A percentile compares a stretch with the other conserved stretches of the same genome.
Evolutionary conservation across 2,329 filamentous ascomycete genomes (phyloP).

Genomic region (Aspergillus alliaceus): DNA sequence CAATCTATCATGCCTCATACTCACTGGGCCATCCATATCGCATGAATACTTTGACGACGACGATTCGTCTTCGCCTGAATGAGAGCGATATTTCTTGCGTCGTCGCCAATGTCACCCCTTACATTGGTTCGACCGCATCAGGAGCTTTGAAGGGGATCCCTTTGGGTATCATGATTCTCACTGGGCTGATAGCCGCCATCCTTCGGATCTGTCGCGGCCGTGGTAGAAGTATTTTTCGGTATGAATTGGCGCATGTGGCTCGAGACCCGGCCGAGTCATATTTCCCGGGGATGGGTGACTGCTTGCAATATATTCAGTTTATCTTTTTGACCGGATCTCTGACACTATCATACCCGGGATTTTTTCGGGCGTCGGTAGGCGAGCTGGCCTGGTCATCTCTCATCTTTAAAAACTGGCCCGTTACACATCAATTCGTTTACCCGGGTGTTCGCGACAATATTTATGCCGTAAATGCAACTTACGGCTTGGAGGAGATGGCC

Average conservation of each 20-base stretch:
- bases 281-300: slow-evolving; percentile 6
- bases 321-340: slow-evolving; percentile 13
- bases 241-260: slow-evolving; percentile 4
- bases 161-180: slow-evolving; percentile 7
- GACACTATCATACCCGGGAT: slow-evolving; percentile 13
- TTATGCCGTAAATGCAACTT: slow-evolving; percentile 10
- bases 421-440: slow-evolving; percentile 14
- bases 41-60: slow-evolving; percentile 9
- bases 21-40: slow-evolving; percentile 1
- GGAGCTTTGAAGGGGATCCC: neutral
- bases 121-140: slow-evolving; percentile 6
- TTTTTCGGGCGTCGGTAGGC: slow-evolving; percentile 10
- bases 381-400: slow-evolving; percentile 18
- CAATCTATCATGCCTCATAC: slow-evolving; percentile 6
- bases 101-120: slow-evolving; percentile 10
- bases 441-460: slow-evolving; percentile 12
- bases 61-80: slow-evolving; percentile 6
- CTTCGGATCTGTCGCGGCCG: neutral
- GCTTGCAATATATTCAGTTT: slow-evolving; percentile 16
- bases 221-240: slow-evolving; percentile 9
- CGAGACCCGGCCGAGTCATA: slow-evolving; percentile 5
- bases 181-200: neutral
- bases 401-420: slow-evolving; percentile 11
- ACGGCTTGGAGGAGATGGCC: slow-evolving; percentile 15
- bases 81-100: slow-evolving; percentile 5